Base-by-base conservation (phyloP, 345 rosid species). In the Euphorbia pulcherrima region DNA sequence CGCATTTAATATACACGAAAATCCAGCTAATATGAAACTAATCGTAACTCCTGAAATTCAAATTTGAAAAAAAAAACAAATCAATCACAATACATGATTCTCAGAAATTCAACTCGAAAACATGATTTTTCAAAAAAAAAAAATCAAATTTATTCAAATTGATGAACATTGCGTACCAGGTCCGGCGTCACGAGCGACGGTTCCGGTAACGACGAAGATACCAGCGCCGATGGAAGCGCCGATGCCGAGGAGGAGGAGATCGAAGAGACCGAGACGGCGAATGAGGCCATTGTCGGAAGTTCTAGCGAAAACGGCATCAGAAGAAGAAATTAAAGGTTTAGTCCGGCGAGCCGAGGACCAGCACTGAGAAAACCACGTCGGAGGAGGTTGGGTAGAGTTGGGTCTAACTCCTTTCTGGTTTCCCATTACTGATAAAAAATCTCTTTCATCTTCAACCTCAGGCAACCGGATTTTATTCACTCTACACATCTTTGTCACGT, bases 201-300 rank as follows among this genome's bases (percentile, higher is more conserved):
- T 87, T 58, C 97, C 99, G 58, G 97, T 91, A 74, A 94, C 86
- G 23, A 94, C 97, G 79, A 94, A 94, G 65, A 94, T 89, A 20
- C 97, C 97, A 68, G 99, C 96, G 26, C 96, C 99, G 58, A 94
- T 79, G 28, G 97, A 91, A 37, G 99, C 99, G 37, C 99, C 99
- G 71, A 94, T 67, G 46, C 99, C 97, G 65, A 94, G 64, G 47
- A 91, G 85, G 55, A 94, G 40, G 72, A 94, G 96, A 71, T 94
- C 97, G 68, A 88, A 63, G 64, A 94, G 85, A 60, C 90, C 84
- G 67, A 94, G 97, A 5, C 92, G 91, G 66, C 97, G 97, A 58
- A 84, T 64, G 68, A 94, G 89, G 60, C 81, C 85, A 59, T 89
- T 83, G 50, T 78, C 68, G 64, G 83, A 68, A 54, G 54, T 58